Conservation (phyloP, 306 rosid species). For the Medicago truncatula region DNA sequence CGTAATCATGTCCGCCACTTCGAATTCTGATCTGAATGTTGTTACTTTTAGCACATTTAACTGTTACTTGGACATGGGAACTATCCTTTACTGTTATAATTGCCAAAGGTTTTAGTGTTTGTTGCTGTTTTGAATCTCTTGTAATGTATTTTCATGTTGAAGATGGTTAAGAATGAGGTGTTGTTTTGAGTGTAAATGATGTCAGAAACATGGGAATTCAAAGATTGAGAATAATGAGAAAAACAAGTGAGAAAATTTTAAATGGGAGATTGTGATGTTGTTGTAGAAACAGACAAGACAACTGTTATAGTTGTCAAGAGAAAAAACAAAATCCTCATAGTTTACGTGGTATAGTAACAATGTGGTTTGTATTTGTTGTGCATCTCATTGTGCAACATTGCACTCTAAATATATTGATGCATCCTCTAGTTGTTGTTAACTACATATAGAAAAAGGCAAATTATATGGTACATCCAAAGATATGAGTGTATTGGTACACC, state of each 20-base stretch:
- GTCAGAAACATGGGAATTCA: background rate
- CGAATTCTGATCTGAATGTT: slow-evolving; percentile 55
- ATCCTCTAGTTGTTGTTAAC: too few relatives aligned
- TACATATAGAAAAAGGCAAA: too few relatives aligned
- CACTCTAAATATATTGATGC: background rate
- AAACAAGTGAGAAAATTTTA: slow-evolving; percentile 8
- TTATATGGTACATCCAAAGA: too few relatives aligned
- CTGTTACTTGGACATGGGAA: background rate
- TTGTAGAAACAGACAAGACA: background rate
- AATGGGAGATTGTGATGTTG: background rate
- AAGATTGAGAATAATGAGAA: background rate
- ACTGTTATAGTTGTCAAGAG: background rate
- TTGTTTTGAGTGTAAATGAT: background rate
- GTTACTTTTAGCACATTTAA: slow-evolving; percentile 50
- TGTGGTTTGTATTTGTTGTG: background rate
- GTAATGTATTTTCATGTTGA: background rate
- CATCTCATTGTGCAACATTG: background rate
- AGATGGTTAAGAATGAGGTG: background rate
- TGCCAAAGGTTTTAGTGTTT: slow-evolving; percentile 5
- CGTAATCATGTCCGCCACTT: slow-evolving; percentile 68
- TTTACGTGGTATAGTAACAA: background rate
- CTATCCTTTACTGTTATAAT: background rate
- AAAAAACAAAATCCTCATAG: background rate
- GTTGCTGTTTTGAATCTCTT: background rate
- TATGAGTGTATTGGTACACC: too few relatives aligned